Evolutionary conservation across 768 basidiomycete species (phyloP), one percentile per base, ranked within the genome.

Genomic region (Strobilomyces dryophilus): DNA sequence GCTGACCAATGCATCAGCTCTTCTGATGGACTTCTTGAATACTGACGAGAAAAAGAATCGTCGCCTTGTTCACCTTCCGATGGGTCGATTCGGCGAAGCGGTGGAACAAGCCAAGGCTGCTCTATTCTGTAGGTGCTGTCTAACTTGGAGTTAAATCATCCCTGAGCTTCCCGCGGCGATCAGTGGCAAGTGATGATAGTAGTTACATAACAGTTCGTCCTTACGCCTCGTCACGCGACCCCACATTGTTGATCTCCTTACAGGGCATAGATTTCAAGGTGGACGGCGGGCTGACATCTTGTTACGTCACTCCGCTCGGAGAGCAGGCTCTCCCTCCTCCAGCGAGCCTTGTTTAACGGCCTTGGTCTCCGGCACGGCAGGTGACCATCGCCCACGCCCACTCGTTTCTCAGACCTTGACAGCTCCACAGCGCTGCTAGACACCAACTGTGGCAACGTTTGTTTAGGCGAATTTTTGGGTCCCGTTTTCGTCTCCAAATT

Each of bases 21-120:
- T 99, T 43, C 79, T 99, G 27, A 99, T 99, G 97, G 87, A 98
- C 71, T 99, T 95, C 80, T 81, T 99, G 65, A 83, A 98, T 72
- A 98, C 97, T 18, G 77, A 86, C 42, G 97, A 99, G 78, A 98
- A 98, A 76, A 83, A 88, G 54, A 83, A 98, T 41, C 85, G 97
- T 27, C 81, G 97, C 43, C 67, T 98, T 67, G 84, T 92, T 20
- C 92, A 94, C 61, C 81, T 95, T 15, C 95, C 95, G 1, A 92
- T 97, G 92, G 95, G 95, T 56, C 83, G 95, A 55, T 99, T 99
- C 68, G 95, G 95, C 35, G 93, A 98, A 75, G 97, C 95, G 1
- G 78, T 98, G 57, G 97, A 99, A 70, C 79, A 95, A 54, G 97
- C 97, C 8, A 89, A 87, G 65, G 94, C 84, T 27, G 95, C 92